Base-by-base conservation (phyloP, 1,139 yeast species). In the Taphrina sp. region DNA sequence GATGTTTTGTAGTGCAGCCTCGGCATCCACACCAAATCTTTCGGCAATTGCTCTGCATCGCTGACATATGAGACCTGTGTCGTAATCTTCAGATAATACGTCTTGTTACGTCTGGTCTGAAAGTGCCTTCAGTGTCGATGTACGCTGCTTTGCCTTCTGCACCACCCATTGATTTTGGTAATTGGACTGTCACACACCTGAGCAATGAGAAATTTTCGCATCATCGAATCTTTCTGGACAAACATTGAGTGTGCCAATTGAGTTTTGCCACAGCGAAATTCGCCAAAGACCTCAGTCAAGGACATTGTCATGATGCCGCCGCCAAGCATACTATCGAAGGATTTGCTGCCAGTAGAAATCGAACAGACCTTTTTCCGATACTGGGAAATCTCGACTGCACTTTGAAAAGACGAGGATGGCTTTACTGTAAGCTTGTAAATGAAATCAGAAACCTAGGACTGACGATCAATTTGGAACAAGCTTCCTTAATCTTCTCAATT, bases 71-170 rank as follows among this genome's bases (percentile, higher is more conserved):
- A 41, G 45, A 20, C n/a, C n/a, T n/a, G n/a, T n/a, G n/a, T n/a
- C n/a, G n/a, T n/a, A 26, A 5, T 16, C 12, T 10, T 4, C 22
- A 10, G 12, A 8, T 36, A 10, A 31, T 4, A 16, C 35, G 28
- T 28, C 45, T 14, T 12, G n/a, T 52, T 55, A 41, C 60, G 41
- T 26, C 61, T 57, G 22, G 49, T 3, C 49, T 36, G 53, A 59
- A 34, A 5, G 51, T 78, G 3, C 83, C 84, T 64, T 80, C 83
- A 0, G 83, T 78, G 62, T 79, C 84, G 60, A 80, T 76, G 61
- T 73, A 79, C 1, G 82, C 83, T 1, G 78, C 82, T 66, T 79
- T 79, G 0, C 84, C 84, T 63, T 79, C 83, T 1, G 76, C 82
- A 1, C 84, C 84, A 3, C 83, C 83, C 69, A 76, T 66, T 3